Evolutionary conservation across 257 asterid genomes (phyloP).

Genomic region (Gentiana dahurica): DNA sequence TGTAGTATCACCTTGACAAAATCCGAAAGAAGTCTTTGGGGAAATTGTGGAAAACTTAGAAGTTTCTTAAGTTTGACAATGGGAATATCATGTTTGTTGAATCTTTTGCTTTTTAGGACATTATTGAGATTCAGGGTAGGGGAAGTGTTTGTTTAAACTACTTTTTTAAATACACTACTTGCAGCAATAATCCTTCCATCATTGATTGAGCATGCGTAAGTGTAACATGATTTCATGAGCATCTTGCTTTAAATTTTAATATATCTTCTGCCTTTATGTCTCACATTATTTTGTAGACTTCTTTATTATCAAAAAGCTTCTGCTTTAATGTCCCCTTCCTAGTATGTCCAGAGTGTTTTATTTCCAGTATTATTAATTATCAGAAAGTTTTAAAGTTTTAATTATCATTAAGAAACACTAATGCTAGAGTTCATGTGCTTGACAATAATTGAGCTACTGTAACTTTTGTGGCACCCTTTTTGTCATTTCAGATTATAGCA

Average conservation of each 20-base stretch:
- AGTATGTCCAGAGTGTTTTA: too few relatives aligned
- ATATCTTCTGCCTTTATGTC: conserved; percentile 8
- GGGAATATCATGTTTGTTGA: neutral
- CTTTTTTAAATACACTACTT: conserved; percentile 5
- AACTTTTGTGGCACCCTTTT: neutral
- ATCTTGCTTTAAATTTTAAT: conserved; percentile 13
- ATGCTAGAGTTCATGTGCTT: neutral
- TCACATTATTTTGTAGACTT: conserved; percentile 3
- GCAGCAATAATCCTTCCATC: conserved; percentile 13
- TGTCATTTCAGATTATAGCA: conserved; percentile 58
- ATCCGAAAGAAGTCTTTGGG: neutral
- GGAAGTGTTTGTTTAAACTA: neutral
- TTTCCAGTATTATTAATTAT: too few relatives aligned
- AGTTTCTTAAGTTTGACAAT: too few relatives aligned
- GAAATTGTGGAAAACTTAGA: too few relatives aligned
- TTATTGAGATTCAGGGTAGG: neutral
- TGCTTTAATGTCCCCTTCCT: conserved; percentile 1
- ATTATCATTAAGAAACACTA: neutral
- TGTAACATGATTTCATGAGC: conserved; percentile 22
- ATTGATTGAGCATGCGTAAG: conserved; percentile 26
- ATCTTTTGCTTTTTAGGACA: neutral
- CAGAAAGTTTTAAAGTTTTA: neutral
- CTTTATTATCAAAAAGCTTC: conserved; percentile 6
- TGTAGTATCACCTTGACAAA: neutral
- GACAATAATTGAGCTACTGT: too few relatives aligned